Conservation (phyloP, 257 asterid genomes). For the Ophiorrhiza pumila region DNA sequence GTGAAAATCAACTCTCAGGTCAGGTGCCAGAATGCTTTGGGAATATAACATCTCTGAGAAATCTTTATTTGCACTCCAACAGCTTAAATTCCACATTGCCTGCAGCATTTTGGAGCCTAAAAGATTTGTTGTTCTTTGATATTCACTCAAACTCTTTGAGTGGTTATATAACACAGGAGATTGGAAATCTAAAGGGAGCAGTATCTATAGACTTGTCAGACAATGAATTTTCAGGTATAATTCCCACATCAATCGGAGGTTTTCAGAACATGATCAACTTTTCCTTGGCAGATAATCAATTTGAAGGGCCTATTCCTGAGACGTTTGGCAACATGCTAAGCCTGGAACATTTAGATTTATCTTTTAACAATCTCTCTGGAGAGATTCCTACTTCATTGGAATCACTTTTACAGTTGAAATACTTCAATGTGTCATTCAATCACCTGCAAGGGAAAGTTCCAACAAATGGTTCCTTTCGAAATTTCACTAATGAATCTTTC, state of each 20-base stretch:
- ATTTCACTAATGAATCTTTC: neutral
- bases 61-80: neutral
- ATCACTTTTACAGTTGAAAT: neutral
- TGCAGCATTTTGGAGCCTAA: neutral
- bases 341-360: neutral
- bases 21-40: constrained; percentile 8
- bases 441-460: neutral
- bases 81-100: neutral
- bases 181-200: constrained; percentile 1
- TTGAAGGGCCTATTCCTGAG: constrained; percentile 7
- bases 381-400: neutral
- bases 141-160: neutral
- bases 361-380: neutral
- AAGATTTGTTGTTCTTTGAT: neutral
- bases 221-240: neutral
- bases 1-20: neutral
- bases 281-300: neutral
- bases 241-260: constrained; percentile 4
- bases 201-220: neutral
- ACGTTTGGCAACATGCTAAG: neutral
- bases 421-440: constrained; percentile 13
- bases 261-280: neutral
- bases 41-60: constrained; percentile 7
- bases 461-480: too few relatives aligned
- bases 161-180: neutral